These are phyloP conservation scores for Fusarium euwallaceae DNA, from an alignment of 2,329 filamentous ascomycete genomes.

Conservation along the genomic window DNA sequence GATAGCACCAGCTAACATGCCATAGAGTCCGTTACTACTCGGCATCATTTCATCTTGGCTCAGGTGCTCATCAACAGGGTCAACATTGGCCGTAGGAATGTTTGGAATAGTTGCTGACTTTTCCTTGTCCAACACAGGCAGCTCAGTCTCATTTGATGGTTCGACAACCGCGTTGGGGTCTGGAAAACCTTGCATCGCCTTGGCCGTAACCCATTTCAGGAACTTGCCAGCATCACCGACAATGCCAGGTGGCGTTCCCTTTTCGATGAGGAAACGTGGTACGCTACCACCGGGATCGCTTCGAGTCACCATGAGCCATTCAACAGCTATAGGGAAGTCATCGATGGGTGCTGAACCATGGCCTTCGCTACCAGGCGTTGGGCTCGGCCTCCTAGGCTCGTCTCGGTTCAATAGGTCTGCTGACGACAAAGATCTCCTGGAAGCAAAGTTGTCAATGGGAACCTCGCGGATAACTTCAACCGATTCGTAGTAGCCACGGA, in stretches of 20 bases:
- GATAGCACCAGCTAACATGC: conserved; percentile 67
- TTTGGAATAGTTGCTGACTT: conserved; percentile 17
- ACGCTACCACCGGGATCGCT: conserved; percentile 92
- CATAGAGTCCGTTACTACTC: conserved; percentile 64
- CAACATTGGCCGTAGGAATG: conserved; percentile 51
- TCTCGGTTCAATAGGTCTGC: conserved; percentile 46
- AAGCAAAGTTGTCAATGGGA: conserved; percentile 62
- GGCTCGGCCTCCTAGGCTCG: conserved; percentile 43
- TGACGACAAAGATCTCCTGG: conserved; percentile 52
- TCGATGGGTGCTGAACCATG: conserved; percentile 36
- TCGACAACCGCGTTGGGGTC: conserved; percentile 29
- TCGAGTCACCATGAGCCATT: conserved; percentile 94
- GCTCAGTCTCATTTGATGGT: conserved; percentile 9
- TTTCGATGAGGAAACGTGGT: conserved; percentile 91
- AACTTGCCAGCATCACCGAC: conserved; percentile 85
- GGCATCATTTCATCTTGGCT: conserved; percentile 51
- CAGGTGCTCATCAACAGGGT: conserved; percentile 30
- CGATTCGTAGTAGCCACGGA: conserved; percentile 89
- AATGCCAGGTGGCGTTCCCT: conserved; percentile 86
- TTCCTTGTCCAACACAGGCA: not conserved
- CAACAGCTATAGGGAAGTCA: conserved; percentile 65
- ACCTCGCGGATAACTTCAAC: conserved; percentile 93
- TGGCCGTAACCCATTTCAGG: conserved; percentile 75
- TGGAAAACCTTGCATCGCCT: conserved; percentile 53
- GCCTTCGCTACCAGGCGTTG: conserved; percentile 27